Conservation (phyloP, 176 grass and related monocot genomes). For the Melocanna baccifera region DNA sequence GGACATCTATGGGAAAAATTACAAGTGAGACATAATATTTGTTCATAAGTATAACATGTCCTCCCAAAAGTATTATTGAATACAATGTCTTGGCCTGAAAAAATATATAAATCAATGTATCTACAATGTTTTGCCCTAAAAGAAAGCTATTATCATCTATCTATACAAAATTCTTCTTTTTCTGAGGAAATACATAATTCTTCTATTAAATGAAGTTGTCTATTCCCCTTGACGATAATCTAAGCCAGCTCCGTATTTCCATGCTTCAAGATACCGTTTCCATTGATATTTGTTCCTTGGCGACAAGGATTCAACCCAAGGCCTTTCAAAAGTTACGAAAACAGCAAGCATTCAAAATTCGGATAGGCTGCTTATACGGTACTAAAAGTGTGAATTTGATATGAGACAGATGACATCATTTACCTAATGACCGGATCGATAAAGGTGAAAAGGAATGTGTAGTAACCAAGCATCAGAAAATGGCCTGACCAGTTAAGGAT, state of each 20-base stretch:
- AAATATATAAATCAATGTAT: not conserved
- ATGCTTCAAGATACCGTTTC: slow-evolving; percentile 80
- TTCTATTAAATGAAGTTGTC: not conserved
- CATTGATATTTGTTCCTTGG: slow-evolving; percentile 68
- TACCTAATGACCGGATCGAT: slow-evolving; percentile 61
- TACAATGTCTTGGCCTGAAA: not conserved
- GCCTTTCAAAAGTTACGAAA: slow-evolving; percentile 35
- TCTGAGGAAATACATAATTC: not conserved
- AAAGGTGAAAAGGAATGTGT: slow-evolving; percentile 74
- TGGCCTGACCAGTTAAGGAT: slow-evolving; percentile 90
- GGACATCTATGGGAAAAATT: not conserved
- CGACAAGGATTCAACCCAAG: slow-evolving; percentile 66
- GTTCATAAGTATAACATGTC: not conserved
- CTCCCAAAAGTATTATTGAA: not conserved
- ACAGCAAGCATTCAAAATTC: not conserved
- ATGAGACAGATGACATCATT: slow-evolving; percentile 15
- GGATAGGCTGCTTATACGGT: not conserved
- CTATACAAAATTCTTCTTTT: not conserved
- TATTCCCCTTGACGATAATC: slow-evolving; percentile 69
- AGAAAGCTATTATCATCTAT: not conserved
- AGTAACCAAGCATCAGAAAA: slow-evolving; percentile 89
- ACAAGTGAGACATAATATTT: not conserved
- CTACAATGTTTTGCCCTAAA: not conserved
- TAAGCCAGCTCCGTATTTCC: slow-evolving; percentile 95
- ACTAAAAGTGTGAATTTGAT: slow-evolving; percentile 19